These are phyloP conservation scores for Funneliformis mosseae DNA, from an alignment of 192 early-diverging fungal species.

Conservation along the genomic window DNA sequence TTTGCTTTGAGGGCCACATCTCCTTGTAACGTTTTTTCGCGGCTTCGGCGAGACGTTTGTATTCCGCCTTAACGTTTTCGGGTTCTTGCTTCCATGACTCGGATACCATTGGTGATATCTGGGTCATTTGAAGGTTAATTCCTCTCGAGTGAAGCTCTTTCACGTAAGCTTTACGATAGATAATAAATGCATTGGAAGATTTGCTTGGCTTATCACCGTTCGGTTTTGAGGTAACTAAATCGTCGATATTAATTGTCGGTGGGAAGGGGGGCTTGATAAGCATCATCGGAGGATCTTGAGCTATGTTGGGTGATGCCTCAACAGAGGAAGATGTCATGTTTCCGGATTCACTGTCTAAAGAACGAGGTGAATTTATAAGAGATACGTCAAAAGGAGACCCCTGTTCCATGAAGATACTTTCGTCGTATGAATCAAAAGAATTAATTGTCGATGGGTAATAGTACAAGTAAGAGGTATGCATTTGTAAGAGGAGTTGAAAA, in stretches of 20 bases:
- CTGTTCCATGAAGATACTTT: not conserved
- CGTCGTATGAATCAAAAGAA: not conserved
- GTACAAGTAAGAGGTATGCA: not conserved
- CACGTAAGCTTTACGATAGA: constrained; percentile 28
- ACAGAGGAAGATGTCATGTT: not conserved
- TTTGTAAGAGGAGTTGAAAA: not conserved
- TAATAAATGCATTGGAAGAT: constrained; percentile 25
- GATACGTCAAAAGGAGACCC: not conserved
- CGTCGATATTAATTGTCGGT: not conserved
- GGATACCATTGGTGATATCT: constrained; percentile 9
- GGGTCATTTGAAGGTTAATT: constrained; percentile 25
- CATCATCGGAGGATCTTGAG: not conserved
- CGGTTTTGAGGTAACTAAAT: constrained; percentile 7
- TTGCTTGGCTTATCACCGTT: constrained; percentile 4
- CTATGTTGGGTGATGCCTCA: not conserved
- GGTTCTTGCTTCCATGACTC: constrained; percentile 22
- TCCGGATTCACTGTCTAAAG: not conserved
- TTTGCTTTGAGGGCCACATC: constrained; percentile 20
- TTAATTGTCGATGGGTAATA: not conserved
- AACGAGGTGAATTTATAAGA: not conserved
- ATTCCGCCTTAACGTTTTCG: constrained; percentile 1
- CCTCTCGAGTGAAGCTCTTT: constrained; percentile 24
- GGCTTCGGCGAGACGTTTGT: constrained; percentile 5
- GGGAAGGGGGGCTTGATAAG: constrained; percentile 18
- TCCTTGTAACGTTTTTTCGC: constrained; percentile 19